Base-by-base conservation (phyloP, 306 rosid species). In the Pterocarpus macrocarpus region DNA sequence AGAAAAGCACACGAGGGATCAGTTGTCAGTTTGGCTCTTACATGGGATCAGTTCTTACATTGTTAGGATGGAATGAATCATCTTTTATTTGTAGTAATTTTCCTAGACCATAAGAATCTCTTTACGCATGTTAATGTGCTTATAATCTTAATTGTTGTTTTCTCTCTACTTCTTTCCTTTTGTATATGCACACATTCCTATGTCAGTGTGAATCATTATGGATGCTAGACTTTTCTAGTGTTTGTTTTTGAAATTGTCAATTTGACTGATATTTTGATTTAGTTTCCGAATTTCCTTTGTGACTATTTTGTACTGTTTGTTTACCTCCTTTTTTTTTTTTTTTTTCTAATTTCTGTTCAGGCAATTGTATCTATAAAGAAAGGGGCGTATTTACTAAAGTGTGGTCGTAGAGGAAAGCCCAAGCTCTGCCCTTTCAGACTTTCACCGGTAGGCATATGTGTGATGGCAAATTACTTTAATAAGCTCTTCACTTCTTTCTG, bases 311-410 rank as follows among this genome's bases (percentile, higher is more conserved):
- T 45, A 8, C 5, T 41, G 53, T 63, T 45, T 65, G 14, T 65
- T 76, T 47, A 69, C 57, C 64, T 64, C 36, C 15, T 15, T 74
- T 73, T 62, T 16, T 76, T 64, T 71, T 17, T 52, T 13, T 78
- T 61, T 69, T 36, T 73, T 53, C 75, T 22, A 47, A 14, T 81
- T 59, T 53, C 41, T 78, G 52, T 82, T 89, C 91, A 94, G 97
- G 94, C 97, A 75, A 86, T 91, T 89, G 85, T 92, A 9, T 92
- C 95, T 22, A 87, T 94, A 65, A 94, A 92, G 95, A 92, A 90
- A 85, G 98, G 98, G 57, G 89, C 98, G 16, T 84, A 85, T 82
- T 90, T 94, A 73, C 87, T 94, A 44, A 94, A 89, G 88, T 90
- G 90, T 76, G 91, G 95, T 71, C 84, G 78, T 41, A 84, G 93